phyloP scores from a whole-genome alignment of 441 rosid species.

The Breynia disticha region DNA sequence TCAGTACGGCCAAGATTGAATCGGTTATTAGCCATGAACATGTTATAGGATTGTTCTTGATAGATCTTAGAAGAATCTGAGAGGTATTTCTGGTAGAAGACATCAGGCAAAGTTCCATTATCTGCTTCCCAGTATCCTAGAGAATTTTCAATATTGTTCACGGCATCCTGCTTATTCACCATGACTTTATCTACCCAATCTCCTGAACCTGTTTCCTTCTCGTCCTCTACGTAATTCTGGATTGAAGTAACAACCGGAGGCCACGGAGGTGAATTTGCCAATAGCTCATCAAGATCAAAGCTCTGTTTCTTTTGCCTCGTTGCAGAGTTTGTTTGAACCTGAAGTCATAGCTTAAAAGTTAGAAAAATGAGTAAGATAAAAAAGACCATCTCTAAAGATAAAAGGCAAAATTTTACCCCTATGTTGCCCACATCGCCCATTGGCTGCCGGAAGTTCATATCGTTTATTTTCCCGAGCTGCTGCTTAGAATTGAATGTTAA shows the following conservation, averaged over 20 bases:
- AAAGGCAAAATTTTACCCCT: constrained; percentile 39
- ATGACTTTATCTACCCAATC: constrained; percentile 96
- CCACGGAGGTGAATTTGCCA: constrained; percentile 93
- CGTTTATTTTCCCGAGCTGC: constrained; percentile 27
- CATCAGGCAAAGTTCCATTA: constrained; percentile 39
- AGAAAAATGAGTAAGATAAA: neutral
- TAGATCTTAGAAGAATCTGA: constrained; percentile 55
- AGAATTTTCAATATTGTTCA: constrained; percentile 42
- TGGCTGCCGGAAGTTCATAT: constrained; percentile 38
- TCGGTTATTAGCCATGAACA: constrained; percentile 44
- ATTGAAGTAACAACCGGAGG: constrained; percentile 67
- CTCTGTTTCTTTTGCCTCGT: constrained; percentile 54
- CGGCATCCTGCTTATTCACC: constrained; percentile 80
- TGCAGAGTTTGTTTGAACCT: constrained; percentile 40
- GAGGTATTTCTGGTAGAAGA: constrained; percentile 54
- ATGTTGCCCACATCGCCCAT: constrained; percentile 62
- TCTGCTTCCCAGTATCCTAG: constrained; percentile 50
- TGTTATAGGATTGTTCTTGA: constrained; percentile 54
- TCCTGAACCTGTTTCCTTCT: constrained; percentile 52
- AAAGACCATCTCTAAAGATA: neutral
- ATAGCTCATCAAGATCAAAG: constrained; percentile 75
- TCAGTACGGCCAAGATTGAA: constrained; percentile 27
- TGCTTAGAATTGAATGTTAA: constrained; percentile 34
- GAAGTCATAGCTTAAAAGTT: constrained; percentile 6
- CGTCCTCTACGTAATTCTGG: constrained; percentile 62